Percentiles rank a stretch among this genome's conserved stretches.
These are phyloP conservation scores for Pleurozium schreberi DNA, from an alignment of 225 moss, liverwort and hornwort species.

Conservation along the genomic window DNA sequence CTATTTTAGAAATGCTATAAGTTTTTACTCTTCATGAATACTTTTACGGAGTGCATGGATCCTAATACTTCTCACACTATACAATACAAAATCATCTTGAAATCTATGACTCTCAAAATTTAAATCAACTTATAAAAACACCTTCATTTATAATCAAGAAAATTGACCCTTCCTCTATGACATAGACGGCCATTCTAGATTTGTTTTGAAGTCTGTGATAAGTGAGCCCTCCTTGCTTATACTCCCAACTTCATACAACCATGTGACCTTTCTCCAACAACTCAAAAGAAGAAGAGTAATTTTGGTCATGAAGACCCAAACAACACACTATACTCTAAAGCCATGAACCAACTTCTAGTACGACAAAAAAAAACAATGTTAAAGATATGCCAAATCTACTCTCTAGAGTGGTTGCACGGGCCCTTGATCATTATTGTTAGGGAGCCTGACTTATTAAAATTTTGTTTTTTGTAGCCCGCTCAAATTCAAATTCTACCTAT, in stretches of 20 bases:
- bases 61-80: too few relatives aligned
- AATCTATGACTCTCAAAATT: rapidly evolving
- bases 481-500: background rate
- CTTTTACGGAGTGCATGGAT: too few relatives aligned
- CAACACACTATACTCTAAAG: background rate
- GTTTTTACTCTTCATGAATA: too few relatives aligned
- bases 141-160: rapidly evolving
- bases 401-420: background rate
- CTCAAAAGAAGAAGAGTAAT: too few relatives aligned
- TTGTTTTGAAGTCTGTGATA: background rate
- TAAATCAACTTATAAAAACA: background rate
- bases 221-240: rapidly evolving
- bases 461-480: background rate
- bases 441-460: rapidly evolving
- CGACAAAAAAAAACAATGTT: background rate
- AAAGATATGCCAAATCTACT: background rate
- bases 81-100: background rate
- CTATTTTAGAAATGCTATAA: too few relatives aligned
- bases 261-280: rapidly evolving
- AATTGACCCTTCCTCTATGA: rapidly evolving
- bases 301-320: too few relatives aligned
- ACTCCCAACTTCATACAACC: background rate
- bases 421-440: background rate
- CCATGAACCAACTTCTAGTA: rapidly evolving
- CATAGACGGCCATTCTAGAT: rapidly evolving